phyloP scores from a whole-genome alignment of 345 rosid genomes.

The Lepidium didymum region DNA sequence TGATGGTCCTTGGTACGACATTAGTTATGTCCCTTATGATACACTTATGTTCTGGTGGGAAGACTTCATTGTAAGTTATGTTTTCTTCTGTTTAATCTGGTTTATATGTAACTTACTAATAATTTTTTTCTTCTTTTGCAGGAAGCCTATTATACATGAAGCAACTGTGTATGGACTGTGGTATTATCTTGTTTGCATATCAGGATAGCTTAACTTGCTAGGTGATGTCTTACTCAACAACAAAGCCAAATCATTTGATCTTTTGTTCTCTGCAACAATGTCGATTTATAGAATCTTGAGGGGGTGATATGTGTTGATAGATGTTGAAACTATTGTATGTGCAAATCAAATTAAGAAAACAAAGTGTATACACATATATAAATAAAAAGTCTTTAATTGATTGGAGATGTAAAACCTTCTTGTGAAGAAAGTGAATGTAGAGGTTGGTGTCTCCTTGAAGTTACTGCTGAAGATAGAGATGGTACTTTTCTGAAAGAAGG shows the following conservation, averaged over 20 bases:
- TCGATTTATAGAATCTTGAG: constrained; percentile 1
- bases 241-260: not conserved
- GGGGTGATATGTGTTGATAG: not conserved
- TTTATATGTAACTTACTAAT: no score
- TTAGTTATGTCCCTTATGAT: no score
- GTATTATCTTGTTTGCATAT: not conserved
- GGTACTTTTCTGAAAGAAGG: constrained; percentile 67
- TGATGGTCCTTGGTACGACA: no score
- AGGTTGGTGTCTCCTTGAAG: constrained; percentile 65
- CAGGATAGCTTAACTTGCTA: not conserved
- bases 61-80: no score
- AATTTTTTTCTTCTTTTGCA: no score
- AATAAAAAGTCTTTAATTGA: constrained; percentile 7
- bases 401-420: constrained; percentile 83
- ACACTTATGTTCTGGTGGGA: no score
- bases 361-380: constrained; percentile 7
- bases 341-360: constrained; percentile 15
- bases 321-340: constrained; percentile 22
- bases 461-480: constrained; percentile 30
- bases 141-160: no score
- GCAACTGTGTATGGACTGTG: no score
- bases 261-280: not conserved
- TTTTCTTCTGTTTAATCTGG: no score
- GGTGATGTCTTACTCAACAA: not conserved
- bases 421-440: constrained; percentile 69